Evolutionary conservation across 1,284 basidiomycete species (phyloP), one percentile per base, ranked within the genome.

Genomic region (Trichosporon inkin): DNA sequence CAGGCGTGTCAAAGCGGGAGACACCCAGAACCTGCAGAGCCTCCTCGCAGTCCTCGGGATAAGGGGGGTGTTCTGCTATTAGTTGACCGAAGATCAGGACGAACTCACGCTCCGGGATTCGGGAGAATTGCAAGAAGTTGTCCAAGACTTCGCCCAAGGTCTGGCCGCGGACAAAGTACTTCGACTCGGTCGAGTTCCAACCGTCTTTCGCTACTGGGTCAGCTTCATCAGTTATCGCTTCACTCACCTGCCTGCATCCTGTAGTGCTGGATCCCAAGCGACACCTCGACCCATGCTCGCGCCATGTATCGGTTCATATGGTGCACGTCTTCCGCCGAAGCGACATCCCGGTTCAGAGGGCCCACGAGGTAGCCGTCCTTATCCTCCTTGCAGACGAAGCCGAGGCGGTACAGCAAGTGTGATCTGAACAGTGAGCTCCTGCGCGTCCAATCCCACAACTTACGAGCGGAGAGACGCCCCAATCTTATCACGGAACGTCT

Each of bases 261-360:
- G 40, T 60, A 72, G 1, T 56, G 55, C 11, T 60, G 40, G 1
- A 75, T 55, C 36, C 62, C 67, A 0, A 74, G 58, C 0, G 57
- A 58, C 10, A 74, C 63, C 63, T 77, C 75, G 6, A 77, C 66
- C 75, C 75, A 77, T 1, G 67, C 56, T 32, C 75, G 58, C 16
- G 72, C 49, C 71, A 77, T 72, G 58, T 77, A 77, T 41, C 52
- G 58, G 55, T 73, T 69, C 71, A 75, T 73, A 58, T 69, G 68
- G 17, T 49, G 52, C 6, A 69, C 62, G 41, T 69, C 63, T 13
- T 63, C 67, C 6, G 66, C 61, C 1, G 57, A 54, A 37, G 67
- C 58, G 19, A 63, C 49, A 2, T 68, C 70, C 34, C 56, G 58
- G 10, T 56, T 41, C 32, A 72, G 67, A 2, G 75, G 75, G 6